A percentile compares a stretch with the other conserved stretches of the same genome.
Evolutionary conservation across 2,329 filamentous ascomycete species (phyloP).

Genomic region (Diaporthe sp.): DNA sequence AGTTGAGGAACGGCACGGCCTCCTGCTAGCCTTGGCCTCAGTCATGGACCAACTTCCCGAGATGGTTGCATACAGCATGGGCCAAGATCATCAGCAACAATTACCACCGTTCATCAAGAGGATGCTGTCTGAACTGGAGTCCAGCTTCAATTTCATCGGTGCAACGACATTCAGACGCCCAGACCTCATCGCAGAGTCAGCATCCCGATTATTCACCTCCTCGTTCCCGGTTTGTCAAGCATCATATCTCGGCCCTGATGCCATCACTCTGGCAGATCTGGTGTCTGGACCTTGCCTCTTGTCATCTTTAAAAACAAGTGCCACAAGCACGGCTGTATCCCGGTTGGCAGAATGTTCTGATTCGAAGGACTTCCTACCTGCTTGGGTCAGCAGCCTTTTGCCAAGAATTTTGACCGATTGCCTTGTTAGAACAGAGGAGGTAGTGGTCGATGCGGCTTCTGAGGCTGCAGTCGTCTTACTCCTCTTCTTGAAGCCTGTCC

Average conservation of each 20-base stretch:
- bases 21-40: slow-evolving; percentile 73
- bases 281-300: slow-evolving; percentile 46
- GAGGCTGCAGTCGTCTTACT: slow-evolving; percentile 66
- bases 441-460: slow-evolving; percentile 64
- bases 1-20: slow-evolving; percentile 78
- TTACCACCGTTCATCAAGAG: slow-evolving; percentile 1
- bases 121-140: slow-evolving; percentile 48
- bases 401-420: slow-evolving; percentile 57
- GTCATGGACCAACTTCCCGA: slow-evolving; percentile 64
- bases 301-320: not conserved
- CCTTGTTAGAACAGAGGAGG: slow-evolving; percentile 65
- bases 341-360: not conserved
- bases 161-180: slow-evolving; percentile 67
- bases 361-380: not conserved
- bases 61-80: slow-evolving; percentile 44
- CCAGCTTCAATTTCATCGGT: slow-evolving; percentile 58
- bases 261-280: slow-evolving; percentile 41
- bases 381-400: slow-evolving; percentile 42
- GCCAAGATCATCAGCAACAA: not conserved
- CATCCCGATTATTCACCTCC: slow-evolving; percentile 70
- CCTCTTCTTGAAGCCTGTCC: slow-evolving; percentile 55
- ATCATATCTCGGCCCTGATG: slow-evolving; percentile 45
- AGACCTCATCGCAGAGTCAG: slow-evolving; percentile 75
- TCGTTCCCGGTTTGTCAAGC: slow-evolving; percentile 62
- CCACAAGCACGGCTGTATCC: slow-evolving; percentile 8